Evolutionary conservation across 2,329 filamentous ascomycete species (phyloP), one percentile per base, ranked within the genome.

Genomic region (Penicillium expansum): DNA sequence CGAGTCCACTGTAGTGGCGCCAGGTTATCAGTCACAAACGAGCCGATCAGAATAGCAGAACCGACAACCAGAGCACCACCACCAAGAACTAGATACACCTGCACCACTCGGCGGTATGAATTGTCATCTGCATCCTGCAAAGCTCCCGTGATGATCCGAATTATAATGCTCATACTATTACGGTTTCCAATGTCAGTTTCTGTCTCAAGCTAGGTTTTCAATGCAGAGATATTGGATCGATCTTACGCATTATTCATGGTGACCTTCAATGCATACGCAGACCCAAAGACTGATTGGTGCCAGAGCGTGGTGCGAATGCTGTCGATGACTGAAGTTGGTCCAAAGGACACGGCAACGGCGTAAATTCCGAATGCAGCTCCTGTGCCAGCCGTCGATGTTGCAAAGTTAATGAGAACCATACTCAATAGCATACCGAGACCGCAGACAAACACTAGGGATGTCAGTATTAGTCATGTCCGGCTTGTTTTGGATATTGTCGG

Each of bases 291-390:
- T 2, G 81, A 81, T 55, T 83, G 81, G 27, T 85, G 77, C 81
- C 82, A 85, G 69, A 87, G 80, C 0, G 79, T 78, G 0, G 84
- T 85, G 16, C 85, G 81, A 27, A 86, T 83, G 22, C 80, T 76
- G 64, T 87, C 84, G 51, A 87, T 85, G 56, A 86, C 83, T 4
- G 80, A 75, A 0, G 83, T 84, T 0, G 84, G 83, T 0, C 84
- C 84, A 1, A 86, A 74, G 0, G 78, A 80, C 5, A 73, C 74
- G 0, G 83, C 81, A 13, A 87, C 71, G 0, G 83, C 84, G 42
- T 81, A 87, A 20, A 87, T 78, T 1, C 82, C 85, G 35, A 86
- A 86, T 0, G 80, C 77, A 0, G 83, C 83, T 0, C 82, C 83
- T 0, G 84, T 86, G 0, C 84, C 84, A 0, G 74, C 61, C 0